Evolutionary conservation across 345 rosid species (phyloP).

Genomic region (Lumnitzera littorea): DNA sequence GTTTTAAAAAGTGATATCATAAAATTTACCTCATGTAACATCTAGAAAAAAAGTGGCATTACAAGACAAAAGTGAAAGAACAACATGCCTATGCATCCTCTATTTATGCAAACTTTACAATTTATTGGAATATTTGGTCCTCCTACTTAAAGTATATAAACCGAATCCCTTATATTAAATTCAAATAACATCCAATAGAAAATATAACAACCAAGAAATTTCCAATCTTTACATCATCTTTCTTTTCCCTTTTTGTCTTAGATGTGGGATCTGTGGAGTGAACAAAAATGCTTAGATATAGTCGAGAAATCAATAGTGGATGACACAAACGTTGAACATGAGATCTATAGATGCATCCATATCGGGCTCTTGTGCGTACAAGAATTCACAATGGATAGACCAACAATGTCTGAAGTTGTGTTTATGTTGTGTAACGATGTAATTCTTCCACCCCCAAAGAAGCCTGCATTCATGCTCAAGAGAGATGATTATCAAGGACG

Average conservation of each 20-base stretch:
- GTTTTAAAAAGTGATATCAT: too few species aligned
- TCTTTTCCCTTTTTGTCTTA: constrained; percentile 1
- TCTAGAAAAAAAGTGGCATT: too few species aligned
- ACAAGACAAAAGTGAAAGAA: too few species aligned
- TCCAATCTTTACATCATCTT: not conserved
- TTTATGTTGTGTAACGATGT: constrained; percentile 32
- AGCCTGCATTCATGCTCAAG: constrained; percentile 33
- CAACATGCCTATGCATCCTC: too few species aligned
- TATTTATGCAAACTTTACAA: too few species aligned
- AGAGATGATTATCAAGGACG: not conserved
- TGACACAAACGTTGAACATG: constrained; percentile 13
- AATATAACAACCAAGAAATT: too few species aligned
- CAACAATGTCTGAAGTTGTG: constrained; percentile 41
- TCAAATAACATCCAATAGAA: too few species aligned
- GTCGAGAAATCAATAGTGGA: constrained; percentile 22
- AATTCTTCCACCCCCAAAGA: constrained; percentile 32
- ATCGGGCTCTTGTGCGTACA: constrained; percentile 62
- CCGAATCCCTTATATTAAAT: too few species aligned
- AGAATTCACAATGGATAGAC: constrained; percentile 40
- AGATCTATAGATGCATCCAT: constrained; percentile 41
- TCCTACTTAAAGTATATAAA: too few species aligned
- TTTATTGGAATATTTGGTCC: too few species aligned
- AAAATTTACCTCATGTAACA: too few species aligned
- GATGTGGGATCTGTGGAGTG: constrained; percentile 56
- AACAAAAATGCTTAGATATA: constrained; percentile 20